Evolutionary conservation across 2,329 filamentous ascomycete species (phyloP), one percentile per base, ranked within the genome.

Genomic region (Aspergillus sp.): DNA sequence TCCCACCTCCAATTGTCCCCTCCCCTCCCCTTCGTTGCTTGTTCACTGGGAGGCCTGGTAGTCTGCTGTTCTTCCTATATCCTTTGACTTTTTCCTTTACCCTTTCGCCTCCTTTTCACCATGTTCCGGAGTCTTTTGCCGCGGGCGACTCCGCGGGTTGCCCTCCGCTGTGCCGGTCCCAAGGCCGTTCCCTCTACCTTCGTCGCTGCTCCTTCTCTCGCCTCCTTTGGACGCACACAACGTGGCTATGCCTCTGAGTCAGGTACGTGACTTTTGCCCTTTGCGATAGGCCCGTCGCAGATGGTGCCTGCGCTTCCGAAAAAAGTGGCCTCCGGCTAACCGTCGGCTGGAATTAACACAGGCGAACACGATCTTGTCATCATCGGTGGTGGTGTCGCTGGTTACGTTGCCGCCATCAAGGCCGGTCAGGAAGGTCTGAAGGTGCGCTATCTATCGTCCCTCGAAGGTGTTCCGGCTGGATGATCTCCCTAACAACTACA

Each of bases 371-470:
- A 99, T 79, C 85, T 99, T 58, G 90, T 99, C 75, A 93, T 99
- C 80, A 96, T 99, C 75, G 95, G 95, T 74, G 95, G 95, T 78
- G 95, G 95, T 82, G 95, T 98, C 73, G 95, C 94, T 71, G 95
- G 95, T 76, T 99, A 99, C 82, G 95, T 99, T 73, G 94, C 95
- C 68, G 95, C 95, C 72, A 99, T 99, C 84, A 99, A 98, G 84
- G 95, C 95, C 73, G 95, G 93, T 62, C 95, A 99, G 81, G 92
- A 96, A 77, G 95, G 95, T 73, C 80, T 99, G 78, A 98, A 97
- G 88, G 93, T 96, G 82, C 64, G 77, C 64, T 49, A 49, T 30
- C 19, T 51, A 7, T 52, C 32, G 13, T n/a, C n/a, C 39, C n/a
- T 44, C 50, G 50, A 47, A 47, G 36, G 30, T 50, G 27, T 38